Evolutionary conservation across 2,329 filamentous ascomycete genomes (phyloP), one percentile per base, ranked within the genome.

Genomic region (Emergomyces orientalis): DNA sequence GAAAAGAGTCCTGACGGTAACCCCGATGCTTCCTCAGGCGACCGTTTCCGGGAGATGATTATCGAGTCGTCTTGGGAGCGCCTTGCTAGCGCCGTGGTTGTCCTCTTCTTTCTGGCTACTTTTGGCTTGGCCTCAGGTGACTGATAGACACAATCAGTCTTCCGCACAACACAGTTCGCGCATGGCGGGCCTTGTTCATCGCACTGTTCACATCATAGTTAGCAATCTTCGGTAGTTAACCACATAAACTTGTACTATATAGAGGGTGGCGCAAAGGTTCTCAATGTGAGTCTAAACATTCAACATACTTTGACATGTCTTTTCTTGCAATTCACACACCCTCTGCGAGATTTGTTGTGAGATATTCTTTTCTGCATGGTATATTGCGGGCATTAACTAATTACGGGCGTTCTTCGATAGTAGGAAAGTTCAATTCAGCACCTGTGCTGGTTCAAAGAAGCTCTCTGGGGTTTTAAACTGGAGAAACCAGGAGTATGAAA

Each of bases 121-220:
- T 39, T 63, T 47, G 47, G 27, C 41, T 51, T 51, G n/a, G 22
- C 39, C 13, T 49, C 55, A 11, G 37, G 13, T n/a, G 39, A 51
- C n/a, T 34, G 41, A 59, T 64, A 67, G 9, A 58, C 60, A 49
- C 63, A 67, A 41, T 65, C 57, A 22, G 63, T 56, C 14, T 66
- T 59, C 14, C 64, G 60, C n/a, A 57, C 62, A 9, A 60, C 55
- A 37, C 67, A 68, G 30, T 67, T 65, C 14, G 49, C 43, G 43
- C 67, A 68, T 14, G 63, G 39, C 13, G 67, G 66, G 7, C 65
- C 63, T 19, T 34, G 61, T 58, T 68, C 67, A 43, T 68, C 65
- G 32, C 63, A 65, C 60, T 63, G 30, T 22, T 25, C 17, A 45
- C 11, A 37, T 34, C 13, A 37, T 7, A n/a, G 22, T 55, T 32